A percentile compares a stretch with the other conserved stretches of the same genome.
phyloP scores from a whole-genome alignment of 1,284 basidiomycete species.

The Naganishia sp. region DNA sequence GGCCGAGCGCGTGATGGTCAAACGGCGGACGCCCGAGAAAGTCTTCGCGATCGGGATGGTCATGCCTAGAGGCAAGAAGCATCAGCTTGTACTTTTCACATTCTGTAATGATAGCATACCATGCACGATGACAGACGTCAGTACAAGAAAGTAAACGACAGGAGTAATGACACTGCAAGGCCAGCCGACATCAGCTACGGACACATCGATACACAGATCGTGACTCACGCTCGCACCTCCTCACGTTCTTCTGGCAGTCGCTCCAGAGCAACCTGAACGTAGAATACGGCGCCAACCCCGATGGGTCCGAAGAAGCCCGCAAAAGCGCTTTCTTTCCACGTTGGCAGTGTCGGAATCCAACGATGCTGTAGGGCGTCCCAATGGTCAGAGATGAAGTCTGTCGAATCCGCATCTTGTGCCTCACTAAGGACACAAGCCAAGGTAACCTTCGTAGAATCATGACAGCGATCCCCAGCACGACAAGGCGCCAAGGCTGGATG shows the following conservation, averaged over 20 bases:
- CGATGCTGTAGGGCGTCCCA: conserved; percentile 35
- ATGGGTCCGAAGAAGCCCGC: conserved; percentile 54
- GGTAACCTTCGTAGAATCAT: conserved; percentile 77
- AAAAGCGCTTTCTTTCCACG: conserved; percentile 48
- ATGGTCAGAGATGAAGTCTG: background rate
- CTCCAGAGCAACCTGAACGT: conserved; percentile 56
- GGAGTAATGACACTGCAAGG: conserved; percentile 51
- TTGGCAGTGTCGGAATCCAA: conserved; percentile 48
- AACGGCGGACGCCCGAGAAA: conserved; percentile 22
- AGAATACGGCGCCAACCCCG: conserved; percentile 53
- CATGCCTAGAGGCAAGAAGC: conserved; percentile 34
- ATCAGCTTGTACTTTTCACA: background rate
- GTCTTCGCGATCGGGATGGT: conserved; percentile 51
- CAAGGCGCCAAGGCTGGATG: conserved; percentile 75
- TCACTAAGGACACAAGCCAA: conserved; percentile 65
- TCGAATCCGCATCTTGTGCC: conserved; percentile 45
- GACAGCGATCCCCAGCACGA: conserved; percentile 76
- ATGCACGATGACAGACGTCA: conserved; percentile 58
- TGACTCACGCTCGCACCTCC: conserved; percentile 19
- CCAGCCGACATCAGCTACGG: background rate
- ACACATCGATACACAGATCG: background rate
- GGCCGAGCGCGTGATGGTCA: conserved; percentile 26
- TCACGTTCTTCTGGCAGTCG: conserved; percentile 27
- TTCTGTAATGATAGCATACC: conserved; percentile 35
- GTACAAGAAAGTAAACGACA: conserved; percentile 58